Evolutionary conservation across 148 eudicot genomes (phyloP).

Genomic region (Agrostemma githago): DNA sequence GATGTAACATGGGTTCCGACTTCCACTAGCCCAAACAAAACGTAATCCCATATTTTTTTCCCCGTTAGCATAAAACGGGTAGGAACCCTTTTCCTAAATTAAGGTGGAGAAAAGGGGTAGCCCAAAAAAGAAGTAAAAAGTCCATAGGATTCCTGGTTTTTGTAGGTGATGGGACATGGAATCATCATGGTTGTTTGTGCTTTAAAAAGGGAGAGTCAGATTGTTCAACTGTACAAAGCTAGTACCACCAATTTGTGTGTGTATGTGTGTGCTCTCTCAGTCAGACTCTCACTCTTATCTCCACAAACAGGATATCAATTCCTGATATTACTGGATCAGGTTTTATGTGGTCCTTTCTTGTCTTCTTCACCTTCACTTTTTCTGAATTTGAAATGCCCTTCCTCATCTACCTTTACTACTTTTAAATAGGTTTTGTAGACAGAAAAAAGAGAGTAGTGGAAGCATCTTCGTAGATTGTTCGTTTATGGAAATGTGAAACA

Average conservation of each 20-base stretch:
- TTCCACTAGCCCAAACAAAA: no score
- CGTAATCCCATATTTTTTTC: neutral
- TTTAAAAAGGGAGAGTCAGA: neutral
- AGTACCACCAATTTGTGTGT: neutral
- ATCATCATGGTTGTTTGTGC: constrained; percentile 14
- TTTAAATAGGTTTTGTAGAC: no score
- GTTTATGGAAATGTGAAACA: no score
- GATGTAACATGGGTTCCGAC: no score
- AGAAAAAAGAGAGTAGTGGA: no score
- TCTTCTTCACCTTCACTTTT: no score
- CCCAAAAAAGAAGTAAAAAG: neutral
- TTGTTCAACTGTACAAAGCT: neutral
- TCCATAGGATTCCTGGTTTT: constrained; percentile 1
- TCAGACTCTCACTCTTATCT: constrained; percentile 14
- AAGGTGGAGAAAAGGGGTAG: constrained; percentile 6
- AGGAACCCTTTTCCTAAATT: neutral
- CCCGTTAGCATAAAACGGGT: neutral
- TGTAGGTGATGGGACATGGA: neutral
- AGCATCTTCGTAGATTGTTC: no score
- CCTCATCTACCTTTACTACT: neutral
- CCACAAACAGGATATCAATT: neutral
- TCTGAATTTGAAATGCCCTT: neutral
- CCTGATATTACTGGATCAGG: constrained; percentile 18
- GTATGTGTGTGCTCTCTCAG: constrained; percentile 15
- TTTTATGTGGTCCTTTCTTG: constrained; percentile 28